Conservation (phyloP, 2,329 filamentous ascomycete genomes). For the Cylindrodendrum hubeiense region DNA sequence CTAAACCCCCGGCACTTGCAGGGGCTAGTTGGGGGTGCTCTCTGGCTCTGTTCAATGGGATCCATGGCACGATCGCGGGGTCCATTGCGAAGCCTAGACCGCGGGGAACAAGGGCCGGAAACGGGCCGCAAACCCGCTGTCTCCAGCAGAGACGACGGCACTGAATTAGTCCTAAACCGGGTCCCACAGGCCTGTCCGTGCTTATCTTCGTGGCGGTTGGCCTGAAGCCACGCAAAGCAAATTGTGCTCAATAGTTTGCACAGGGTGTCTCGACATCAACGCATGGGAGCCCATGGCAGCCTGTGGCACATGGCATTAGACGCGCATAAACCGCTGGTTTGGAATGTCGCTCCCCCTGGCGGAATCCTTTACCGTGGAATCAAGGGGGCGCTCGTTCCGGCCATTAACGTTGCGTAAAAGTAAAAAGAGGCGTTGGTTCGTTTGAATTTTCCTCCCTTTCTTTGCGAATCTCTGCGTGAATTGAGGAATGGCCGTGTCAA, state of each 20-base stretch:
- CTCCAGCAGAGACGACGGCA: not conserved
- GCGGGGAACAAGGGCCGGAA: slow-evolving; percentile 12
- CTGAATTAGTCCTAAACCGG: not conserved
- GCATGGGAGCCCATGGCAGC: not conserved
- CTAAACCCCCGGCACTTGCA: too few species aligned
- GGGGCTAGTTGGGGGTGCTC: too few species aligned
- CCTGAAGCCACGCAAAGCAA: not conserved
- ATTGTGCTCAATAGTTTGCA: not conserved
- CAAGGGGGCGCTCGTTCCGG: not conserved
- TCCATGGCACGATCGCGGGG: slow-evolving; percentile 23
- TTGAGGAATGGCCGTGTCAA: not conserved
- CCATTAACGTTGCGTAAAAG: not conserved
- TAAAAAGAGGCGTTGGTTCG: not conserved
- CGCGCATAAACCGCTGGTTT: not conserved
- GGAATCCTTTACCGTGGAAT: not conserved
- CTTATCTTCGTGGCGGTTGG: not conserved
- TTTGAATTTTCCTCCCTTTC: not conserved
- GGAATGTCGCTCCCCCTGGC: not conserved
- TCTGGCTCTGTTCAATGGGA: too few species aligned
- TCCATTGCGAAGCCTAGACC: slow-evolving; percentile 33
- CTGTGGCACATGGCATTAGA: not conserved
- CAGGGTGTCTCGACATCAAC: not conserved
- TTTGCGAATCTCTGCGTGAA: not conserved
- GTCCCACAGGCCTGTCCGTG: not conserved
- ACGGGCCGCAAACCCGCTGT: slow-evolving; percentile 1